These are phyloP conservation scores for Arthromyces matolae DNA, from an alignment of 768 basidiomycete species.

Conservation along the genomic window DNA sequence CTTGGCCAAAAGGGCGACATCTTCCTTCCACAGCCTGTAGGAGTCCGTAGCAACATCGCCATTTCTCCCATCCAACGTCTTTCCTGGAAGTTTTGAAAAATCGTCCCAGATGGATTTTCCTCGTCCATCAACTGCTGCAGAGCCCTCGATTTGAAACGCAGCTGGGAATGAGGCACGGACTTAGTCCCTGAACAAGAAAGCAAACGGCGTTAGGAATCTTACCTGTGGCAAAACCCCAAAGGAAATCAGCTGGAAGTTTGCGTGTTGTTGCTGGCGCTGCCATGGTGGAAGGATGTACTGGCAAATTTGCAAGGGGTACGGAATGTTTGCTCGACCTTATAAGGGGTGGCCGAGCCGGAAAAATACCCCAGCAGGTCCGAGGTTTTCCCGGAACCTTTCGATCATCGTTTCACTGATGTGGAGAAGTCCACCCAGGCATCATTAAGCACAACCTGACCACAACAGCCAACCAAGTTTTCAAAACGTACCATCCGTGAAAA, in stretches of 20 bases:
- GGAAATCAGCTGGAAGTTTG: slow-evolving; percentile 55
- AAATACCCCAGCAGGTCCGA: too few species aligned
- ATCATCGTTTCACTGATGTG: too few species aligned
- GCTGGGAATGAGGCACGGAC: too few species aligned
- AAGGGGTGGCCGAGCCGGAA: too few species aligned
- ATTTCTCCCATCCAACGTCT: slow-evolving; percentile 62
- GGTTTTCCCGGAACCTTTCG: too few species aligned
- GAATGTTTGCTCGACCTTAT: too few species aligned
- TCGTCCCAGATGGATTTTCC: slow-evolving; percentile 76
- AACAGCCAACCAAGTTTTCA: too few species aligned
- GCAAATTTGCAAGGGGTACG: too few species aligned
- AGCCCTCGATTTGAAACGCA: slow-evolving; percentile 74
- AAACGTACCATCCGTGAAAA: too few species aligned
- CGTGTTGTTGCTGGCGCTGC: slow-evolving; percentile 23
- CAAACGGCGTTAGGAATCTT: slow-evolving; percentile 17
- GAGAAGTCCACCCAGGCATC: too few species aligned
- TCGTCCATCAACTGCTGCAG: slow-evolving; percentile 53
- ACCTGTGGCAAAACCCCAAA: slow-evolving; percentile 75
- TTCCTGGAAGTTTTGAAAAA: slow-evolving; percentile 61
- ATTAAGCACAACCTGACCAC: too few species aligned
- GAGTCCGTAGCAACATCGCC: slow-evolving; percentile 74
- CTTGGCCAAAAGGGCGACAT: slow-evolving; percentile 54
- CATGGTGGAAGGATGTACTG: too few species aligned
- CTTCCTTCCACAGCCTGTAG: slow-evolving; percentile 64
- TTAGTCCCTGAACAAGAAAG: neutral